Evolutionary conservation across 2,329 filamentous ascomycete species (phyloP), one percentile per base, ranked within the genome.

Genomic region (Neodidymelliopsis sp.): DNA sequence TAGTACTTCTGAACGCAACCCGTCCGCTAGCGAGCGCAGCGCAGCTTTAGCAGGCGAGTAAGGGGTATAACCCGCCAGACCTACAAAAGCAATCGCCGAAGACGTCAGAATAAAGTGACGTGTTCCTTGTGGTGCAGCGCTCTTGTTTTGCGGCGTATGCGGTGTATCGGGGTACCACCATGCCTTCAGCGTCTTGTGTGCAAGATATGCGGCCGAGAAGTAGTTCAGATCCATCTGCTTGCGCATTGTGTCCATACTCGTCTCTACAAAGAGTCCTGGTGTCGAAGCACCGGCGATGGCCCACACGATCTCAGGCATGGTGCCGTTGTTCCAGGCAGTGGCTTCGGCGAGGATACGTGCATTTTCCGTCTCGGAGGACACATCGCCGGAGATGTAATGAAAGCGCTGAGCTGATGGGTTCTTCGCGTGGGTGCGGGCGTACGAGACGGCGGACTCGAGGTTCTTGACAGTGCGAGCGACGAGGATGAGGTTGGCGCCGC

Each of bases 161-260:
- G 55, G 72, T 58, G 57, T 53, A 69, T 71, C 37, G 50, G 59
- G 61, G 57, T 76, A 73, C 33, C 91, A 82, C 93, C 93, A 97
- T 52, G 83, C 81, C 40, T 81, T 82, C 53, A 97, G 76, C 13
- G 88, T 84, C 15, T 90, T 86, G 69, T 95, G 91, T 27, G 91
- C 88, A 75, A 96, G 89, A 71, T 96, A 94, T 29, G 88, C 87
- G 22, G 86, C 85, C 37, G 90, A 89, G 81, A 87, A 96, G 77
- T 90, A 97, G 75, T 97, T 93, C 60, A 93, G 83, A 67, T 96
- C 90, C 90, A 96, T 96, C 71, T 96, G 90, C 57, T 81, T 78
- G 30, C 87, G 83, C 58, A 91, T 77, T 9, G 81, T 82, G 6
- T 85, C 76, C 41, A 90, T 77, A 7, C 88, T 81, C 28, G 84